phyloP scores from a whole-genome alignment of 352 stramenopile species.

The Pythium brachiatum region DNA sequence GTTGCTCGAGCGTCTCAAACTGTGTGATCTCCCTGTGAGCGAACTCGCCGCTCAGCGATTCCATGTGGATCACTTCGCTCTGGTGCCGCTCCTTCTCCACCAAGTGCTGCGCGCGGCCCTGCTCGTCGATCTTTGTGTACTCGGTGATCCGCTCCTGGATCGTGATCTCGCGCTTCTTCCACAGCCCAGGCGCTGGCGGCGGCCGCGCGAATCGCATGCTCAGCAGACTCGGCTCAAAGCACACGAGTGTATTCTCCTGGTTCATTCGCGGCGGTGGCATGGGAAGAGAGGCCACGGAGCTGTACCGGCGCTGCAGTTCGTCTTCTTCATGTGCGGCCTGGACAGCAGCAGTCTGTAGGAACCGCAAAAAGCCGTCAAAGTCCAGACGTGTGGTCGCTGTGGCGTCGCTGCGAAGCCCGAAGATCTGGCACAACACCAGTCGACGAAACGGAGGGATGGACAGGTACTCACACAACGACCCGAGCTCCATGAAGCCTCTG shows the following conservation, averaged over 20 bases:
- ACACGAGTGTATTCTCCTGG: conserved; percentile 31
- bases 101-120: conserved; percentile 63
- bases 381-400: conserved; percentile 26
- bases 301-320: conserved; percentile 17
- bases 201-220: conserved; percentile 36
- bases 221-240: conserved; percentile 43
- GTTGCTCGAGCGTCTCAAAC: conserved; percentile 77
- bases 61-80: conserved; percentile 85
- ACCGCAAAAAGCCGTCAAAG: conserved; percentile 64
- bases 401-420: conserved; percentile 36
- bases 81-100: conserved; percentile 85
- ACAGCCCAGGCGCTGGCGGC: conserved; percentile 63
- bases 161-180: conserved; percentile 87
- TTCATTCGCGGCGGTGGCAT: conserved; percentile 6
- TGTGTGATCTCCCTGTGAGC: conserved; percentile 84
- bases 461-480: conserved; percentile 67
- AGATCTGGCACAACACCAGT: conserved; percentile 53
- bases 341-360: conserved; percentile 57
- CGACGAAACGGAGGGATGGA: conserved; percentile 63
- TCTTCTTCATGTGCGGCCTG: conserved; percentile 48
- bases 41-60: conserved; percentile 74
- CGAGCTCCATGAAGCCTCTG: conserved; percentile 45
- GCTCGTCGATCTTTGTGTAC: conserved; percentile 88
- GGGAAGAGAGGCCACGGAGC: conserved; percentile 27
- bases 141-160: conserved; percentile 86